Evolutionary conservation across 257 asterid species (phyloP).

Genomic region (Solanum sitiens): DNA sequence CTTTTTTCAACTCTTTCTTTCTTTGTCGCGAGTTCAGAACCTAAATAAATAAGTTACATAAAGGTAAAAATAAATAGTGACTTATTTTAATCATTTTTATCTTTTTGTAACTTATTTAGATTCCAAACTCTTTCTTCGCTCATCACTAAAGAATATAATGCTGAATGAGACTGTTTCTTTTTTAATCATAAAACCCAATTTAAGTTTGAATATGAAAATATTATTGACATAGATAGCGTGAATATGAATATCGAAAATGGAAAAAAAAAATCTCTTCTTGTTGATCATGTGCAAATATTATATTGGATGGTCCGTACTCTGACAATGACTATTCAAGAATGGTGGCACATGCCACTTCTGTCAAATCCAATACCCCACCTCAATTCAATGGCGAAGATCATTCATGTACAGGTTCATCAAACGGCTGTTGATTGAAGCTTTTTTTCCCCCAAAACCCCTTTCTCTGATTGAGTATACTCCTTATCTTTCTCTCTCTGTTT

Average conservation of each 20-base stretch:
- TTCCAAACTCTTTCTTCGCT: not conserved
- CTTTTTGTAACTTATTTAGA: too few species aligned
- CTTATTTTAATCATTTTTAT: too few species aligned
- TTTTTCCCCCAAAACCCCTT: conserved; percentile 4
- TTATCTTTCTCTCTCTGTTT: not conserved
- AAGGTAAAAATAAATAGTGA: too few species aligned
- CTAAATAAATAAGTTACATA: too few species aligned
- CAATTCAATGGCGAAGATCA: conserved; percentile 37
- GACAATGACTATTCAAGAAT: conserved; percentile 93
- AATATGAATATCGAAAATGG: too few species aligned
- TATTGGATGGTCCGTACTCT: conserved; percentile 64
- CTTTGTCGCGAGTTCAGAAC: too few species aligned
- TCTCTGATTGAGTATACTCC: conserved; percentile 7
- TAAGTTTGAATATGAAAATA: too few species aligned
- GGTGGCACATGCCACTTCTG: conserved; percentile 94
- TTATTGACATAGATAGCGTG: too few species aligned
- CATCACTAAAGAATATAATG: not conserved
- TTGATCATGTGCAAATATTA: not conserved
- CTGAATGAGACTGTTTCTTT: too few species aligned
- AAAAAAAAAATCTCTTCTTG: too few species aligned
- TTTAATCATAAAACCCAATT: too few species aligned
- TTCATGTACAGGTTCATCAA: conserved; percentile 30
- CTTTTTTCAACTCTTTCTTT: too few species aligned
- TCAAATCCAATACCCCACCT: conserved; percentile 42
- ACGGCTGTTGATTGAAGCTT: conserved; percentile 28